phyloP scores from a whole-genome alignment of 495 filamentous ascomycete species.

The Penicillium canescens region DNA sequence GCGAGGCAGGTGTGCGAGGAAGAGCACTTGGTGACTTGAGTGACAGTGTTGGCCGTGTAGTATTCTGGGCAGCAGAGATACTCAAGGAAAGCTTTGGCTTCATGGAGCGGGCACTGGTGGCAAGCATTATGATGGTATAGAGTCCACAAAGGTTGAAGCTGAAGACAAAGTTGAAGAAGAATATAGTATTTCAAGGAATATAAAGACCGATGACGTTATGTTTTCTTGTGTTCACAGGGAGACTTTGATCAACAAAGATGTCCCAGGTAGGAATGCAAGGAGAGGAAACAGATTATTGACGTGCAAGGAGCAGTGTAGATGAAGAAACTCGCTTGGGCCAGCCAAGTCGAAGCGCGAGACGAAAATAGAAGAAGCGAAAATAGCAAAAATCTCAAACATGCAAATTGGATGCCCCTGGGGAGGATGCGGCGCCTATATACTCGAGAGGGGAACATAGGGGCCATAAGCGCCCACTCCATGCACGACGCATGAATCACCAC shows the following conservation, averaged over 20 bases:
- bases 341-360: slow-evolving; percentile 42
- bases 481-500: slow-evolving; percentile 28
- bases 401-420: slow-evolving; percentile 12
- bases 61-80: slow-evolving; percentile 42
- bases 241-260: slow-evolving; percentile 44
- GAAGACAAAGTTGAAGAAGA: background rate
- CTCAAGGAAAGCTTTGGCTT: slow-evolving; percentile 51
- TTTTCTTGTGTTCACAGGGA: slow-evolving; percentile 8
- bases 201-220: background rate
- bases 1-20: slow-evolving; percentile 48
- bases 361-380: slow-evolving; percentile 40
- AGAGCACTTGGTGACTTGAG: slow-evolving; percentile 46
- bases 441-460: slow-evolving; percentile 2
- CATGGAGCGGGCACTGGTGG: slow-evolving; percentile 29
- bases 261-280: slow-evolving; percentile 18
- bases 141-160: slow-evolving; percentile 5
- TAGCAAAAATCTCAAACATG: slow-evolving; percentile 37
- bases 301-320: slow-evolving; percentile 23
- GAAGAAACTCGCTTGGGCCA: slow-evolving; percentile 38
- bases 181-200: slow-evolving; percentile 4
- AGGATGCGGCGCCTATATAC: slow-evolving; percentile 35
- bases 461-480: slow-evolving; percentile 30
- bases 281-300: slow-evolving; percentile 35
- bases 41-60: slow-evolving; percentile 37
- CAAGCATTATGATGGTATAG: slow-evolving; percentile 34